phyloP scores from a whole-genome alignment of 2,329 filamentous ascomycete species.

The Fusarium domesticum region DNA sequence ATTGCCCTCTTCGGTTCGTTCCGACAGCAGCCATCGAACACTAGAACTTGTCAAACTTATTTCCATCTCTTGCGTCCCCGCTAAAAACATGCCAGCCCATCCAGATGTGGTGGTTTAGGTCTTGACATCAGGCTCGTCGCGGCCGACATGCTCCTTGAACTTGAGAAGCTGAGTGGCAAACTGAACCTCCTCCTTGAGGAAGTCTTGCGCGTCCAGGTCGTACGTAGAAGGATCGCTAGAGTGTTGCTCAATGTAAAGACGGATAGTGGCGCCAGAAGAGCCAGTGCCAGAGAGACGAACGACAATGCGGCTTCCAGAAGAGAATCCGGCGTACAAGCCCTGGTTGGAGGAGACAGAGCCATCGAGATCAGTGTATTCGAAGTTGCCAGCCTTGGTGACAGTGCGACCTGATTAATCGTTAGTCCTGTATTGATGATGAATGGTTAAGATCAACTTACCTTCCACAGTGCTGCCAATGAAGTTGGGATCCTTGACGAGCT shows the following conservation, averaged over 20 bases:
- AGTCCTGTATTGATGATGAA: constrained; percentile 8
- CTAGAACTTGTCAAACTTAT: too few relatives aligned
- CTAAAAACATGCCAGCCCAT: constrained; percentile 1
- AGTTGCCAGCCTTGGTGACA: constrained; percentile 88
- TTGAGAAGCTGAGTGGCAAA: constrained; percentile 82
- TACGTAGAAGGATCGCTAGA: constrained; percentile 77
- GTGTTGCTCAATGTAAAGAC: constrained; percentile 96
- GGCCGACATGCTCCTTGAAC: constrained; percentile 90
- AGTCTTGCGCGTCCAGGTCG: constrained; percentile 82
- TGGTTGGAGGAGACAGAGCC: constrained; percentile 94
- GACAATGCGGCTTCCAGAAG: constrained; percentile 90
- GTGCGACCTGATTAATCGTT: constrained; percentile 59
- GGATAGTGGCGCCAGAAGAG: constrained; percentile 91
- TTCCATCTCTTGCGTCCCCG: constrained; percentile 16
- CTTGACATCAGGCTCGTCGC: constrained; percentile 93
- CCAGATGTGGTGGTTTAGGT: constrained; percentile 54
- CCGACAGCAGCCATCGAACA: too few relatives aligned
- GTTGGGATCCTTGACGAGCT: constrained; percentile 67
- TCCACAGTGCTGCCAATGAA: constrained; percentile 82
- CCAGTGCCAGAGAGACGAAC: constrained; percentile 94
- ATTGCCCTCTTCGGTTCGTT: not conserved
- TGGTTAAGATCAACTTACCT: constrained; percentile 44
- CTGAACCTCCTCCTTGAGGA: constrained; percentile 84
- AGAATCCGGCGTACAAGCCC: constrained; percentile 91
- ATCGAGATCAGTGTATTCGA: constrained; percentile 98